Base-by-base conservation (phyloP, 108 stramenopile genomes). In the Chaetoceros tenuissimus region DNA sequence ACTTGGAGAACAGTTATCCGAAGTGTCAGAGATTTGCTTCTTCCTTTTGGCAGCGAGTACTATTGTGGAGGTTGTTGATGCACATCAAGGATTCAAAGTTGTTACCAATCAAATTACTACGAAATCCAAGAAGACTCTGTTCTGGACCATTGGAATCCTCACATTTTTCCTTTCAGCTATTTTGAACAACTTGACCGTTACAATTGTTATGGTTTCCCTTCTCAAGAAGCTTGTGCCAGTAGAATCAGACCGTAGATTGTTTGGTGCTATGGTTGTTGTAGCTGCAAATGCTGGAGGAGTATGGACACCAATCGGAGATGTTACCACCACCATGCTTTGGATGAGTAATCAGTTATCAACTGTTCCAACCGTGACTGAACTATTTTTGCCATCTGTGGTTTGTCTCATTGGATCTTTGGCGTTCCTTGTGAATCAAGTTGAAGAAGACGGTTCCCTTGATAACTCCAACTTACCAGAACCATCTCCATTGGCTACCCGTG, bases 301-400 rank as follows among this genome's bases (percentile, higher is more conserved):
- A 19, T 96, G 94, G 94, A 96, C 94, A 5, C 94, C 94, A 2
- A 96, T 96, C 57, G 94, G 94, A 48, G 94, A 96, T 67, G 91
- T 96, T 31, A 96, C 94, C 16, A 96, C 94, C 5, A 96, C 94
- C 8, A 96, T 96, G 94, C 83, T 96, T 25, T 96, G 94, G 94
- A 96, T 96, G 46, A 93, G 87, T 61, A 72, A 89, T 53, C 78
- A 96, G 29, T 78, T 96, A 1, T 84, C 87, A 3, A 93, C 92
- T 1, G 49, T 96, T 24, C 94, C 94, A 23, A 96, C 94, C 24
- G 70, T 96, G 13, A 85, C 84, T 1, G 73, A 91, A 62, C 73
- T 96, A 1, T 90, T 93, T 61, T 57, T 96, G 5, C 94, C 94
- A 17, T 89, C 87, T 2, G 25, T 92, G 16, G 92, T 82, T 19